Percentiles rank a stretch among this genome's conserved stretches.
Conservation (phyloP, 176 grass and related monocot genomes). For the Carex scoparia region DNA sequence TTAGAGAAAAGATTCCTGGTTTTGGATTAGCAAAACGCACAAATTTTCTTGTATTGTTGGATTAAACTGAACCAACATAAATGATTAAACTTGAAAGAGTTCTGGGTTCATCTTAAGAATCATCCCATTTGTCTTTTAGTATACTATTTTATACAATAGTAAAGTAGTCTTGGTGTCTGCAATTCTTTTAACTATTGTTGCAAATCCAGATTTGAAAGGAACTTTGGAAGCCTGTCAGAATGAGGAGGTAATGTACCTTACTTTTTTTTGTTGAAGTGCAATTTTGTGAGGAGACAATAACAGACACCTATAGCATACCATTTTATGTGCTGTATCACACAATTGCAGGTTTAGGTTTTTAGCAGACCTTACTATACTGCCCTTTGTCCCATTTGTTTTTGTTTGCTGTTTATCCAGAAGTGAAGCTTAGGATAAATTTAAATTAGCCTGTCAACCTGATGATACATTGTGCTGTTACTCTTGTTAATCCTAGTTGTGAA, state of each 20-base stretch:
- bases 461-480: neutral
- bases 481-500: neutral
- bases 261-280: neutral
- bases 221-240: conserved; percentile 58
- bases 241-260: conserved; percentile 51
- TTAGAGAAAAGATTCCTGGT: neutral
- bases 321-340: conserved; percentile 13
- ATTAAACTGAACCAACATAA: neutral
- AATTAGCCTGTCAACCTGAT: neutral
- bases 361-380: neutral
- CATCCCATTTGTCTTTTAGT: conserved; percentile 8
- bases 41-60: neutral
- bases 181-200: conserved; percentile 1
- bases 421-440: neutral
- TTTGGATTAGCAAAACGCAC: neutral
- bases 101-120: neutral
- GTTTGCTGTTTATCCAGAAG: neutral
- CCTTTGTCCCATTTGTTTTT: neutral
- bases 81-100: neutral
- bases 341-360: conserved; percentile 5
- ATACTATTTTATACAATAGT: neutral
- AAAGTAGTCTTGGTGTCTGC: neutral
- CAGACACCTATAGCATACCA: neutral
- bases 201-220: conserved; percentile 56
- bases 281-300: neutral